Evolutionary conservation across 371 early-diverging fungal genomes (phyloP), one percentile per base, ranked within the genome.

Genomic region (Chytridium lagenaria): DNA sequence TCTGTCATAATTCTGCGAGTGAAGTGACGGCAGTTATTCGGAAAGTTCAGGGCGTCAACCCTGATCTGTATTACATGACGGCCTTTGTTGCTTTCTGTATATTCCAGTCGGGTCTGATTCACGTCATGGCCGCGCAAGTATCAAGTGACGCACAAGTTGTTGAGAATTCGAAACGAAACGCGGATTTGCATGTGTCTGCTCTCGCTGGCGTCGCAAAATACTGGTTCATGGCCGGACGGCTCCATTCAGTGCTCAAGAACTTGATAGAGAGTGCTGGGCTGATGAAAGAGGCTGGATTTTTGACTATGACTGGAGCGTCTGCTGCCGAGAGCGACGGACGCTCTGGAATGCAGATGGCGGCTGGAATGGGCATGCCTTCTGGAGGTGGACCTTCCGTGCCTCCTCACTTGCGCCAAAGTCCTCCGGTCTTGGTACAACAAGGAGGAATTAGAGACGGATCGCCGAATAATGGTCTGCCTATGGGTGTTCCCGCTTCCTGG

Each of bases 51-150:
- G 19, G 31, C 0, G 59, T 49, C 28, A 81, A 81, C 63, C 79
- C 79, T 31, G 39, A 70, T 30, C 73, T 77, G 34, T 34, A 44
- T 23, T 74, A 68, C 50, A 65, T 78, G 34, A 36, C 71, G 0
- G 76, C 81, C 50, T 79, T 79, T 66, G 69, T 76, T 23, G 68
- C 69, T 3, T 81, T 76, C 71, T 78, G 74, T 44, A 74, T 82
- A 3, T 82, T 79, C 69, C 82, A 82, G 34, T 63, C 72, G 59
- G 80, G 77, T 36, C 66, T 82, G 57, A 72, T 82, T 22, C 79
- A 79, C 66, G 37, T 82, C 15, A 65, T 82, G 72, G 63, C 71
- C 26, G 61, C 73, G 33, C 82, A 81, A 61, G 71, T 81, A 7
- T 33, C 69, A 2, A 50, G 67, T 22, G 44, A 49, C 30, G 63